Base-by-base conservation (phyloP, 2,329 filamentous ascomycete genomes). In the Fusarium nematophilum region DNA sequence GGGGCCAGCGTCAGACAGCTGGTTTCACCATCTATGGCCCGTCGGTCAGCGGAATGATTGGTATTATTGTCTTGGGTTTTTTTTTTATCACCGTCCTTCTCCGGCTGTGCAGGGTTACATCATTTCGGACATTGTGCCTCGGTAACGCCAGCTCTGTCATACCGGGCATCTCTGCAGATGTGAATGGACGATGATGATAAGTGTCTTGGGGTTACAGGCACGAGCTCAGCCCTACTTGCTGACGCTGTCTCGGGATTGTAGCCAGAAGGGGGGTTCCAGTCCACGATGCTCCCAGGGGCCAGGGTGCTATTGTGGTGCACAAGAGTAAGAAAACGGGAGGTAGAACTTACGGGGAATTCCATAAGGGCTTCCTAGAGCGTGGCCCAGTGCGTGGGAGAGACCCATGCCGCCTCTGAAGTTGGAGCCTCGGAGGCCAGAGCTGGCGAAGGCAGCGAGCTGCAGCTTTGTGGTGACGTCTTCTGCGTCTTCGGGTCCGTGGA, bases 371-470 rank as follows among this genome's bases (percentile, higher is more conserved):
- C 54, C 59, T 36, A 62, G 33, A 6, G 62, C 46, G 51, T 67
- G 42, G 9, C 58, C 65, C 29, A 65, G 44, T 26, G 36, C 47
- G 31, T 59, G 53, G 10, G 53, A 54, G 11, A 58, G 36, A 10
- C 53, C 53, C 37, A 53, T 66, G 4, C 46, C 49, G 15, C 39
- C 30, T 14, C 39, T 48, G 39, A 65, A 64, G 29, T 65, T 62
- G 47, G 57, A 62, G 10, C 63, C 63, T 13, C 60, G 60, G 29
- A 65, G 52, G 5, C 63, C 63, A n/a, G 63, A 64, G 38, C 57
- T 65, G 15, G 63, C 60, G 57, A 65, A 65, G 15, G 60, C 60
- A 34, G 63, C 63, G 23, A 65, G 57, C 33, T 65, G 60, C 36
- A 65, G 54, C 43, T 55, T 52, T 1, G 63, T 65, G 10, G 48